Evolutionary conservation across 2,329 filamentous ascomycete species (phyloP), one percentile per base, ranked within the genome.

Genomic region (Fonsecaea nubica): DNA sequence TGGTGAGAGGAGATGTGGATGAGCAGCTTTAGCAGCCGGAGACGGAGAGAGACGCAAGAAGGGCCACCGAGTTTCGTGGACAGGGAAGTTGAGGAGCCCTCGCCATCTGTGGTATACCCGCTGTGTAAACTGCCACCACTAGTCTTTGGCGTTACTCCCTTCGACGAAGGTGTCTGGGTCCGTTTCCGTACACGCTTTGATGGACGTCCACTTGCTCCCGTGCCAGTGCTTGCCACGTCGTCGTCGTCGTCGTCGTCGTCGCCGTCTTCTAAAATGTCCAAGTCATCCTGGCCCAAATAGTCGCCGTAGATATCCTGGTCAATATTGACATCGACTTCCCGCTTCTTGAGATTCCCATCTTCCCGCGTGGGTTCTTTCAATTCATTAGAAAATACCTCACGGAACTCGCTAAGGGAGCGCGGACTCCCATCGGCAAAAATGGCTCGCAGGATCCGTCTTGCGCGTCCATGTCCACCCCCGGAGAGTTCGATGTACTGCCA

Each of bases 261-360:
- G 35, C 6, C 18, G n/a, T 12, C 45, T n/a, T 75, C 71, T 7
- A 71, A 73, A 8, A 76, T 74, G 3, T 81, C 78, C 2, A 78
- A 76, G 4, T 78, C 76, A 33, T 78, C 75, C 9, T 75, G 64
- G 18, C 75, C 74, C 35, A 80, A 65, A 66, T 83, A 83, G 67
- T 83, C 81, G 4, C 80, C 82, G 57, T 79, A 84, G 66, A 79
- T 68, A 30, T 80, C 79, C 62, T 78, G 72, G 18, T 83, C 80
- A 30, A 84, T 77, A 65, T 84, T 77, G 40, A 83, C 79, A 33
- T 78, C 77, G 0, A 74, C 74, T 50, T 78, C 76, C 33, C 78
- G 75, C 65, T 80, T 81, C 63, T 77, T 80, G 15, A 69, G 53
- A n/a, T 76, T 76, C 35, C 71, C 64, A 6, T 75, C 68, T 12